Percentiles rank a stretch among this genome's conserved stretches.
These are phyloP conservation scores for Alternaria sp. DNA, from an alignment of 2,329 filamentous ascomycete genomes.

Conservation along the genomic window DNA sequence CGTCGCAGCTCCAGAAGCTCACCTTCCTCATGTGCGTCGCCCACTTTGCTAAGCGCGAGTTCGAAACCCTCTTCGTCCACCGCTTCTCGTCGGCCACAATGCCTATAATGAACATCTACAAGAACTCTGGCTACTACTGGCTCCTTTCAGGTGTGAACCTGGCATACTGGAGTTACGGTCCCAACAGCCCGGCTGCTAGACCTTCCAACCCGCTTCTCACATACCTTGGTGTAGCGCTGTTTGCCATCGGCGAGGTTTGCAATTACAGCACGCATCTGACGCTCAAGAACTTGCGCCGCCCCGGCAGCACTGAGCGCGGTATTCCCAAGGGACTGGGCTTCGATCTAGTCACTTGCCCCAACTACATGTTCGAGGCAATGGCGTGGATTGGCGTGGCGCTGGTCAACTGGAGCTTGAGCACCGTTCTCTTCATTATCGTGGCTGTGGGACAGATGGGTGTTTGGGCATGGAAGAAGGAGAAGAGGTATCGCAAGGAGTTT, in stretches of 20 bases:
- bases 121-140: constrained; percentile 98
- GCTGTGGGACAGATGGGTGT: constrained; percentile 81
- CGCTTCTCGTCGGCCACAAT: constrained; percentile 95
- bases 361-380: constrained; percentile 93
- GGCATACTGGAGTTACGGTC: constrained; percentile 85
- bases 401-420: constrained; percentile 80
- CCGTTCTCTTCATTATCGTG: constrained; percentile 77
- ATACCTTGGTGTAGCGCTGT: constrained; percentile 75
- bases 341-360: constrained; percentile 88
- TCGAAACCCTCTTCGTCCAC: constrained; percentile 93
- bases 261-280: constrained; percentile 85
- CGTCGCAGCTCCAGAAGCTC: constrained; percentile 75
- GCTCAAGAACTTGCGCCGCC: constrained; percentile 77
- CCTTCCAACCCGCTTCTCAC: constrained; percentile 55
- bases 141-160: constrained; percentile 79
- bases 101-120: constrained; percentile 89
- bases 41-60: constrained; percentile 95
- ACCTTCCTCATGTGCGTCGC: constrained; percentile 76
- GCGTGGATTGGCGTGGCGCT: constrained; percentile 87
- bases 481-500: constrained; percentile 87
- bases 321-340: constrained; percentile 90
- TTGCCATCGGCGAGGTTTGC: constrained; percentile 77
- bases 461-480: constrained; percentile 95
- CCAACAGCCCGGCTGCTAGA: constrained; percentile 71
- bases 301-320: constrained; percentile 81